Evolutionary conservation across 495 filamentous ascomycete species (phyloP).

Genomic region (Hypoxylon lienhwacheense): DNA sequence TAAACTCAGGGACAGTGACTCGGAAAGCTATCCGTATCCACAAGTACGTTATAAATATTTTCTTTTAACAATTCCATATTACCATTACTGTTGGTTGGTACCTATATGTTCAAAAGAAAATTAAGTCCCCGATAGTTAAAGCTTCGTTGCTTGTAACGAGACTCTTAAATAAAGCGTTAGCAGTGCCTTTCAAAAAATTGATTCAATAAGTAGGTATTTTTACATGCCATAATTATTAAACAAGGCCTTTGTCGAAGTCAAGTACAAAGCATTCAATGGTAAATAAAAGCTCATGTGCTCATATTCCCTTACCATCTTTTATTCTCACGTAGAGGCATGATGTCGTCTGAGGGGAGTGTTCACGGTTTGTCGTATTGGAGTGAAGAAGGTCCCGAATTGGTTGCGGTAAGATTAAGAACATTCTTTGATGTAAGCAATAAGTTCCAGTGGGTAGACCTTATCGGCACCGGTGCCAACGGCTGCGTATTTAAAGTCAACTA

Average conservation of each 20-base stretch:
- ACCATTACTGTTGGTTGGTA: too few relatives aligned
- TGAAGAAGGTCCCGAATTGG: constrained; percentile 3
- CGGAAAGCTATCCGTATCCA: too few relatives aligned
- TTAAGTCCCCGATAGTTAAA: too few relatives aligned
- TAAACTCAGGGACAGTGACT: too few relatives aligned
- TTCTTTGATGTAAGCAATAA: constrained; percentile 1
- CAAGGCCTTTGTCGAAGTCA: neutral
- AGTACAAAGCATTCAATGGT: neutral
- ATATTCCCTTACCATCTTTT: neutral
- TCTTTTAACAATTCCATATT: too few relatives aligned
- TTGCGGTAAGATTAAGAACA: neutral
- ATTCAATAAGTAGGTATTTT: too few relatives aligned
- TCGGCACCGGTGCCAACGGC: constrained; percentile 18
- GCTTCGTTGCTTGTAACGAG: too few relatives aligned
- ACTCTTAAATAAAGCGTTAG: too few relatives aligned
- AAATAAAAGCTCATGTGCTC: neutral
- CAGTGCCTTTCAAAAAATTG: too few relatives aligned
- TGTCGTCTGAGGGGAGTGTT: neutral
- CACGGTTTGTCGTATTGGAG: constrained; percentile 5
- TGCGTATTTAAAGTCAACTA: neutral
- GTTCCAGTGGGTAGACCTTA: neutral
- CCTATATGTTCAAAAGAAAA: too few relatives aligned
- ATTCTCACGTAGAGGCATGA: neutral
- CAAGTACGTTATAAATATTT: too few relatives aligned
- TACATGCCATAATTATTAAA: too few relatives aligned